Percentiles rank a stretch among this genome's conserved stretches.
Evolutionary conservation across 148 eudicot genomes (phyloP).

Genomic region (Heliosperma pusillum): DNA sequence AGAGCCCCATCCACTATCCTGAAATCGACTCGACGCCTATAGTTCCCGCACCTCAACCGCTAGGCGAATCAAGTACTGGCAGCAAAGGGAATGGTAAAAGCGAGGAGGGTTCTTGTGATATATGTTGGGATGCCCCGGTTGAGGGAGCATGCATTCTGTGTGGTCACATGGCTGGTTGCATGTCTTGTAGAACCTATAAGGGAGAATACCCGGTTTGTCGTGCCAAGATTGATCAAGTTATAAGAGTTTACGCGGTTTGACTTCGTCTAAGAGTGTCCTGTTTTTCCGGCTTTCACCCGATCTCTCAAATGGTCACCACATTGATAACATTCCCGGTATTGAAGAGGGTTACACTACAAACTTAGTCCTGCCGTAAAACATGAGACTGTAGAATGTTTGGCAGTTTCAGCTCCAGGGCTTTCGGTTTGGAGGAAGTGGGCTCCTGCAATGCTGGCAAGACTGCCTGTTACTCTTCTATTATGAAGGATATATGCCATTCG

Average conservation of each 20-base stretch:
- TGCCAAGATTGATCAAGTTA: conserved; percentile 54
- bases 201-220: conserved; percentile 68
- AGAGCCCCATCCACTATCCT: conserved; percentile 45
- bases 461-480: conserved; percentile 64
- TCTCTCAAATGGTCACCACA: neutral
- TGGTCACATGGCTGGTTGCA: conserved; percentile 82
- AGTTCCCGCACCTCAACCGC: neutral
- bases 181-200: conserved; percentile 53
- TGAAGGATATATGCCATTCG: conserved; percentile 39
- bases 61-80: neutral
- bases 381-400: conserved; percentile 33
- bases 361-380: conserved; percentile 50
- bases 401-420: conserved; percentile 57
- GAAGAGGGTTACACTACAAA: conserved; percentile 80
- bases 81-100: conserved; percentile 23
- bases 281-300: neutral
- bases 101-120: conserved; percentile 39
- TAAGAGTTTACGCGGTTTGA: conserved; percentile 57
- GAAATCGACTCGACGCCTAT: conserved; percentile 40
- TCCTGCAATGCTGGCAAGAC: conserved; percentile 27
- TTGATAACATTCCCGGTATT: neutral
- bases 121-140: conserved; percentile 65
- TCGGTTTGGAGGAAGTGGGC: conserved; percentile 85
- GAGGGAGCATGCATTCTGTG: conserved; percentile 75
- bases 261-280: neutral